phyloP scores from a whole-genome alignment of 352 stramenopile genomes.

The Phytophthora citrophthora region DNA sequence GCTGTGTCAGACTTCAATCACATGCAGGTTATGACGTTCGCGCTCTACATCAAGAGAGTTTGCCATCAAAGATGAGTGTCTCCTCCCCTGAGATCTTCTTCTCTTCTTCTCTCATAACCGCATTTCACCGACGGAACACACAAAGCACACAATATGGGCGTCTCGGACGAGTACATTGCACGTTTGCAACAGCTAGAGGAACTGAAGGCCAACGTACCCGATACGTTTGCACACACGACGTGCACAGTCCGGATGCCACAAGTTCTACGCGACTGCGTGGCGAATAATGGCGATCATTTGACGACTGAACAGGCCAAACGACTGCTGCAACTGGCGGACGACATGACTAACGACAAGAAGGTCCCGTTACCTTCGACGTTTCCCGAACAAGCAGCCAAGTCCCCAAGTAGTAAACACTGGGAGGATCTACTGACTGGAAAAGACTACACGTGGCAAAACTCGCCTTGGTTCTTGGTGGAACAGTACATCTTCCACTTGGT shows the following conservation, averaged over 20 bases:
- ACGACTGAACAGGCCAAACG: slow-evolving; percentile 26
- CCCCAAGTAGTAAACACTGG: slow-evolving; percentile 50
- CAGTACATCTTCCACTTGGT: slow-evolving; percentile 78
- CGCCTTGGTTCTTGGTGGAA: slow-evolving; percentile 71
- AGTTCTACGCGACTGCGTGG: slow-evolving; percentile 56
- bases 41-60: neutral
- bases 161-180: slow-evolving; percentile 46
- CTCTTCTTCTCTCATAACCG: neutral
- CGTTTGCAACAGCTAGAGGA: slow-evolving; percentile 39
- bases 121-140: neutral
- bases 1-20: too few species aligned
- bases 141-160: slow-evolving; percentile 2
- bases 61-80: slow-evolving; percentile 21
- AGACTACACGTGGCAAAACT: slow-evolving; percentile 63
- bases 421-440: slow-evolving; percentile 40
- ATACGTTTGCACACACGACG: slow-evolving; percentile 58
- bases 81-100: neutral
- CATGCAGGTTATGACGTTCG: too few species aligned
- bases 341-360: slow-evolving; percentile 39
- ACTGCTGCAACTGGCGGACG: slow-evolving; percentile 46
- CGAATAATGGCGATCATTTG: slow-evolving; percentile 47
- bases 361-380: slow-evolving; percentile 49
- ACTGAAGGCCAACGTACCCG: slow-evolving; percentile 37
- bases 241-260: slow-evolving; percentile 56
- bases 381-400: slow-evolving; percentile 31